Percentiles rank a stretch among this genome's conserved stretches.
Conservation (phyloP, 2,329 filamentous ascomycete species). For the Botrytis pseudocinerea region DNA sequence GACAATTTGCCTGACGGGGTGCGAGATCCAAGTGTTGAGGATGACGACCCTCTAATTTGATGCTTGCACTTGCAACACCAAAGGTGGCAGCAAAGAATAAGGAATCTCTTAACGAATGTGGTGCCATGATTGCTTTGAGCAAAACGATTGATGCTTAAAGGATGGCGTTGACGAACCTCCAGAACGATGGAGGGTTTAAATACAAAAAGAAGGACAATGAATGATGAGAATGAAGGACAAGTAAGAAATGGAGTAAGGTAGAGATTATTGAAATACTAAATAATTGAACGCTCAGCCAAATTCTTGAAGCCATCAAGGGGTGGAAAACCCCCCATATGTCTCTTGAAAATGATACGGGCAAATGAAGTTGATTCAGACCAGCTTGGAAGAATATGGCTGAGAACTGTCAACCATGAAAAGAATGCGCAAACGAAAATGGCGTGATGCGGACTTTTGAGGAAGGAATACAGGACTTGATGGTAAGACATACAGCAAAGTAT, state of each 20-base stretch:
- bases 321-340: neutral
- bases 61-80: slow-evolving; percentile 23
- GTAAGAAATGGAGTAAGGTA: neutral
- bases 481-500: neutral
- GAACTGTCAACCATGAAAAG: neutral
- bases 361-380: slow-evolving; percentile 2
- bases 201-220: slow-evolving; percentile 7
- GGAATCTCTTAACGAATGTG: slow-evolving; percentile 19
- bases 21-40: slow-evolving; percentile 5
- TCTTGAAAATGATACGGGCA: neutral
- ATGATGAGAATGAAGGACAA: slow-evolving; percentile 14
- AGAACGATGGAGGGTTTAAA: slow-evolving; percentile 13
- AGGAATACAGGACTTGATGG: neutral
- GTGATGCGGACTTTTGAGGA: neutral
- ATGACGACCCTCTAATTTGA: slow-evolving; percentile 17
- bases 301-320: slow-evolving; percentile 11
- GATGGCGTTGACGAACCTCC: slow-evolving; percentile 6
- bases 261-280: slow-evolving; percentile 23
- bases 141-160: slow-evolving; percentile 23
- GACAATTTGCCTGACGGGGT: neutral
- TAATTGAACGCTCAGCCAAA: neutral
- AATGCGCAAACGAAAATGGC: neutral
- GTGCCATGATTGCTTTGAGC: slow-evolving; percentile 22
- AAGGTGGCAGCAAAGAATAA: slow-evolving; percentile 19
- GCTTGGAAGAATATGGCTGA: neutral